phyloP scores from a whole-genome alignment of 305 asterid species.

The Fraxinus platypoda region DNA sequence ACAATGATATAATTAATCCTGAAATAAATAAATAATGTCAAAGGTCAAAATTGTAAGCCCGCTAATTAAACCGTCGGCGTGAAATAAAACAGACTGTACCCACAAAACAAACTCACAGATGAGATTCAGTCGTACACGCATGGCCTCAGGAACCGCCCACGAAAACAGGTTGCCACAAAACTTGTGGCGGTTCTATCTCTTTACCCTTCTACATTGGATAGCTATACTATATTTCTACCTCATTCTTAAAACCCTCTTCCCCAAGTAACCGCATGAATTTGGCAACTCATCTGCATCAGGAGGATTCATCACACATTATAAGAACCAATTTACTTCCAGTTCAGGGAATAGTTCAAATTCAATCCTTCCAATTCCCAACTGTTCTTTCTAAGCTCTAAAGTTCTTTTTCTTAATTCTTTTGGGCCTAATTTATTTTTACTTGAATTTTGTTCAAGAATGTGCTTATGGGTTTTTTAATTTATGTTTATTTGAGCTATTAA shows the following conservation, averaged over 20 bases:
- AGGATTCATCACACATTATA: background rate
- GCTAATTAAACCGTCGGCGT: too few relatives aligned
- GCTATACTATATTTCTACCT: background rate
- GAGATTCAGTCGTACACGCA: background rate
- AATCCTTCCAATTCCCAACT: slow-evolving; percentile 4
- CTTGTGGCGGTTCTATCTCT: background rate
- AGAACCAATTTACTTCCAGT: background rate
- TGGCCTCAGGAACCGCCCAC: background rate
- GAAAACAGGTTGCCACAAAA: background rate
- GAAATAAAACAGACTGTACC: too few relatives aligned
- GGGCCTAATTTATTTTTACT: background rate
- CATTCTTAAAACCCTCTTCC: slow-evolving; percentile 21
- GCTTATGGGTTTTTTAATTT: background rate
- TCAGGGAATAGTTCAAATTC: background rate
- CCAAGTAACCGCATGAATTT: slow-evolving; percentile 22
- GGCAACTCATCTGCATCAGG: background rate
- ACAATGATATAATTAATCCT: too few relatives aligned
- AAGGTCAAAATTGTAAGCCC: background rate
- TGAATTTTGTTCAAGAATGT: slow-evolving; percentile 19
- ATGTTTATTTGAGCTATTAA: too few relatives aligned
- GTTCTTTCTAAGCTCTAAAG: background rate
- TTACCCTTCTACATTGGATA: background rate
- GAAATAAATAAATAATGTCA: background rate
- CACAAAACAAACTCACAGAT: background rate
- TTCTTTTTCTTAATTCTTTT: background rate